Evolutionary conservation across 495 filamentous ascomycete species (phyloP), one percentile per base, ranked within the genome.

Genomic region (Pseudomonodictys pantanalensis): DNA sequence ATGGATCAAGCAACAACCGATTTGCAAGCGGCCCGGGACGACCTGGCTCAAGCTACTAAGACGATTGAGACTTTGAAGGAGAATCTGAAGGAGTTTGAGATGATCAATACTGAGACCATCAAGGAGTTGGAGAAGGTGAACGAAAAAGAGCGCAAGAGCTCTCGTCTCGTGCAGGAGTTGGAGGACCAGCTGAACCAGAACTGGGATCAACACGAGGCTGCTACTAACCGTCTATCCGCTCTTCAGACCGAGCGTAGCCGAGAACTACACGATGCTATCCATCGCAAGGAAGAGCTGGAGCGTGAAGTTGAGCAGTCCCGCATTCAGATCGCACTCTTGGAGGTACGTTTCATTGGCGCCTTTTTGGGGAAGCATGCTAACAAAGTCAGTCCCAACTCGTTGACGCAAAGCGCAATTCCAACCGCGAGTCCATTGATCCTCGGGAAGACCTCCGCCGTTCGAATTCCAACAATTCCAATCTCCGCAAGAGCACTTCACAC

Each of bases 111-210:
- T 12, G 70, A 74, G 39, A 64, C 68, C 0, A 4, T 74, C 3
- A 63, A 63, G 42, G 78, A 87, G 33, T 72, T 89, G 41, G 79
- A 84, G 51, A 79, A 77, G 56, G 74, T 86, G 48, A 76, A 68
- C 11, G 74, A 78, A 38, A 83, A 86, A 71, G 86, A 88, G 72
- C 73, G 90, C 74, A 95, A 93, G 77, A 92, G 92, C 72, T 88
- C 88, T 15, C 85, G 88, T 42, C 77, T 99, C 8, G 88, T 97
- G 7, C 91, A 97, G 68, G 93, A 97, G 73, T 85, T 99, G 17
- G 93, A 99, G 72, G 91, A 99, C 59, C 92, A 99, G 67, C 83
- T 99, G n/a, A 87, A 89, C 60, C 90, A 79, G 69, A 96, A 90
- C 73, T 98, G 88, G 70, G 93, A 98, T 56, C 90, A 96, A 68